Percentiles rank a stretch among this genome's conserved stretches.
Evolutionary conservation across 2,329 filamentous ascomycete species (phyloP).

Genomic region (Epichloe aotearoae): DNA sequence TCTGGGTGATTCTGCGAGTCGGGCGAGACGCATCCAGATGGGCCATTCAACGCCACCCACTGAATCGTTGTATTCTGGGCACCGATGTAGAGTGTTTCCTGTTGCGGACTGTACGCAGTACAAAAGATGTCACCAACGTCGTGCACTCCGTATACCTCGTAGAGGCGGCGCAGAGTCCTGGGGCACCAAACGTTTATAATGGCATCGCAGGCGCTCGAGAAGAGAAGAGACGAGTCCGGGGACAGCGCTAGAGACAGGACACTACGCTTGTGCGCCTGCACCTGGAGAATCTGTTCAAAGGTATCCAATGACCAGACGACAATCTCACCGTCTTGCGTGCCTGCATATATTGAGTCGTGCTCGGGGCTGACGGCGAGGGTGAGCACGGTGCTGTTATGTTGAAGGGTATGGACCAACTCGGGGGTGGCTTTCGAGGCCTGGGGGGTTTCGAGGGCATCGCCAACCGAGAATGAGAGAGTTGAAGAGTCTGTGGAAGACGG

Average conservation of each 20-base stretch:
- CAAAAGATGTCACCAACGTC: constrained; percentile 95
- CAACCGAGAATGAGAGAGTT: constrained; percentile 6
- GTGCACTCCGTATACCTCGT: constrained; percentile 85
- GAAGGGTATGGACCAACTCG: constrained; percentile 59
- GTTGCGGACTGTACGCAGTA: constrained; percentile 69
- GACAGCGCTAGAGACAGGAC: constrained; percentile 78
- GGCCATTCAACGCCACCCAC: constrained; percentile 69
- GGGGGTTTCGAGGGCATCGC: constrained; percentile 8
- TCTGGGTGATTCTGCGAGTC: constrained; percentile 60
- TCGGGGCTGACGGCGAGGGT: constrained; percentile 68
- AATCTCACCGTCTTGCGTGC: constrained; percentile 88
- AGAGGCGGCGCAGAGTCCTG: constrained; percentile 58
- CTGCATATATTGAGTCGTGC: constrained; percentile 73
- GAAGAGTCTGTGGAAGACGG: neutral
- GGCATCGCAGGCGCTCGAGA: constrained; percentile 87
- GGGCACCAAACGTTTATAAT: constrained; percentile 92
- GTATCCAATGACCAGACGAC: constrained; percentile 81
- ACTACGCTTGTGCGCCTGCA: constrained; percentile 84
- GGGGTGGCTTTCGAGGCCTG: constrained; percentile 26
- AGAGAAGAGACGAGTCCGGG: constrained; percentile 59
- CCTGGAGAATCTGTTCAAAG: constrained; percentile 63
- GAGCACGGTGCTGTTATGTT: constrained; percentile 68
- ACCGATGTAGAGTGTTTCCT: constrained; percentile 78
- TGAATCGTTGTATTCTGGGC: constrained; percentile 92
- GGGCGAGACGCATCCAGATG: constrained; percentile 42